Conservation (phyloP, 208 protist species). For the Chromosphaera perkinsii region DNA sequence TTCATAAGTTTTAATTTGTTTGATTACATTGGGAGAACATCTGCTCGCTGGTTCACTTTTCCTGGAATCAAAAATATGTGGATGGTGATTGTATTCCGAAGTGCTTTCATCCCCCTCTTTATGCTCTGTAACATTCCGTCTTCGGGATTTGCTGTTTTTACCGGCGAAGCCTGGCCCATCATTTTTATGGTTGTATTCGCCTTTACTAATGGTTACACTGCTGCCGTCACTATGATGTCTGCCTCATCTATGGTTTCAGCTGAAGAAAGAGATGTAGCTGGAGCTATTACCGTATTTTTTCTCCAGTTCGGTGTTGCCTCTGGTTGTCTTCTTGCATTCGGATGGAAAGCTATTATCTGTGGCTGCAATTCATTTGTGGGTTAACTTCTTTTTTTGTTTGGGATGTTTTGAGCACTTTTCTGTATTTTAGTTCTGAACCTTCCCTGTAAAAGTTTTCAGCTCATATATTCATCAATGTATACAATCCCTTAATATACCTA, state of each 20-base stretch:
- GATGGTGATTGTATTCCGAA: slow-evolving; percentile 3
- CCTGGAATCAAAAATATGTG: neutral
- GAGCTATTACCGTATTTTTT: neutral
- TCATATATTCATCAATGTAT: too few species aligned
- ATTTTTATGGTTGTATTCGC: slow-evolving; percentile 26
- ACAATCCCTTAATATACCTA: too few species aligned
- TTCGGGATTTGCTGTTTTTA: neutral
- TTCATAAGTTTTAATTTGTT: slow-evolving; percentile 30
- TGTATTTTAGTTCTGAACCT: too few species aligned
- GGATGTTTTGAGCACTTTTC: too few species aligned
- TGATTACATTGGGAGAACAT: slow-evolving; percentile 15
- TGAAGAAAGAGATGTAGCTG: neutral
- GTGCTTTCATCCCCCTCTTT: slow-evolving; percentile 21
- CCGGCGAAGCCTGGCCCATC: slow-evolving; percentile 3
- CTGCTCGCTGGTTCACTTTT: neutral
- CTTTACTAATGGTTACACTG: slow-evolving; percentile 26
- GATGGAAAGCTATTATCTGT: too few species aligned
- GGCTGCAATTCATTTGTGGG: too few species aligned
- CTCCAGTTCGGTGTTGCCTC: neutral
- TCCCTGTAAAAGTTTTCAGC: too few species aligned
- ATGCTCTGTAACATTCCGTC: slow-evolving; percentile 13
- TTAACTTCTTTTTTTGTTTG: too few species aligned
- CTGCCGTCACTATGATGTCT: slow-evolving; percentile 5
- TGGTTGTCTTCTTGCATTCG: neutral
- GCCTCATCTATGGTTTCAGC: neutral